Evolutionary conservation across 441 rosid species (phyloP).

Genomic region (Iberis amara): DNA sequence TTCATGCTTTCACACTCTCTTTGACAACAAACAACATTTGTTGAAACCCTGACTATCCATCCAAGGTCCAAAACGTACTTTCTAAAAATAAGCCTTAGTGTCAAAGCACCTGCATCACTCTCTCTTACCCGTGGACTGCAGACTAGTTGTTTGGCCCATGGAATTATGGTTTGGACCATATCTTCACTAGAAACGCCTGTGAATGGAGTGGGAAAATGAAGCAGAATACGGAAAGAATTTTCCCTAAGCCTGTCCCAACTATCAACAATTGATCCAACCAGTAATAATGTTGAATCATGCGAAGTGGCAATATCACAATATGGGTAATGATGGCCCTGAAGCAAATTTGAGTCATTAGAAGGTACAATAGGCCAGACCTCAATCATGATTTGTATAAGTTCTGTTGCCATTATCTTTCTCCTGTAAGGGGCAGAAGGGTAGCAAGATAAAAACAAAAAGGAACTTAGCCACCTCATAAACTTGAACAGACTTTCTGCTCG

Average conservation of each 20-base stretch:
- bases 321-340: constrained; percentile 54
- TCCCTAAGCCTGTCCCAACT: constrained; percentile 97
- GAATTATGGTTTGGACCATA: constrained; percentile 59
- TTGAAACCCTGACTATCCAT: constrained; percentile 65
- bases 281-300: constrained; percentile 65
- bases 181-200: constrained; percentile 75
- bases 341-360: constrained; percentile 39
- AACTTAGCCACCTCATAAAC: constrained; percentile 89
- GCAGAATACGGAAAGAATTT: constrained; percentile 80
- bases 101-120: constrained; percentile 95
- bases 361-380: constrained; percentile 73
- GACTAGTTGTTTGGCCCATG: constrained; percentile 84
- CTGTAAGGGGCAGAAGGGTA: constrained; percentile 97
- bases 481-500: constrained; percentile 71
- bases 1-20: constrained; percentile 35
- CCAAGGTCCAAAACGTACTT: constrained; percentile 88
- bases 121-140: constrained; percentile 98
- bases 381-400: constrained; percentile 74
- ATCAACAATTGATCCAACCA: constrained; percentile 88
- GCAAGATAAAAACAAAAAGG: constrained; percentile 81
- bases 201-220: constrained; percentile 85
- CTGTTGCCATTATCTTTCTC: constrained; percentile 96
- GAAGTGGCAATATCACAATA: constrained; percentile 62
- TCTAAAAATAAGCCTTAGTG: constrained; percentile 75
- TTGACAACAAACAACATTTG: constrained; percentile 43